Conservation (phyloP, 2,329 filamentous ascomycete genomes). For the Stromatinia cepivora region DNA sequence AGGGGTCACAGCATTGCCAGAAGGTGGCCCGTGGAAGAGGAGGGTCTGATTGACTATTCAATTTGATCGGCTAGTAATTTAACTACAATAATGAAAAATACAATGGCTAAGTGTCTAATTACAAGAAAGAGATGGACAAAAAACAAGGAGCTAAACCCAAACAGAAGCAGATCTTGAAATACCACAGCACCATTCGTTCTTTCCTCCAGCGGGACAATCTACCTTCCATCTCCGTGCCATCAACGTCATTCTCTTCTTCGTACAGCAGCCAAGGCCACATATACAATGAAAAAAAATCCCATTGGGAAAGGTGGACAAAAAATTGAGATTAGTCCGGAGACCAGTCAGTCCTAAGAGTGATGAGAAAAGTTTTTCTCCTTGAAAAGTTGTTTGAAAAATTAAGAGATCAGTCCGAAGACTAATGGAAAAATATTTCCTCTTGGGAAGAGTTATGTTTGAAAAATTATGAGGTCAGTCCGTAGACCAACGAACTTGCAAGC, state of each 20-base stretch:
- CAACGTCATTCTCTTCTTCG: neutral
- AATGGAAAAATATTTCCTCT: neutral
- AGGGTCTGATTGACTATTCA: too few relatives aligned
- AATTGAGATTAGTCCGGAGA: too few relatives aligned
- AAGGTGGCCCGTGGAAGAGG: neutral
- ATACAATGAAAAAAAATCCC: neutral
- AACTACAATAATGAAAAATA: neutral
- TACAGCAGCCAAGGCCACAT: neutral
- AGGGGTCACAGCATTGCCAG: neutral
- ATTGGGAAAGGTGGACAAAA: neutral
- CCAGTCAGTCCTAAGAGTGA: neutral
- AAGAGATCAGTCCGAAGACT: neutral
- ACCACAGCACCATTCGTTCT: neutral
- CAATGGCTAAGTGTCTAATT: neutral
- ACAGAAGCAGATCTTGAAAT: too few relatives aligned
- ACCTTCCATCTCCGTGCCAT: too few relatives aligned
- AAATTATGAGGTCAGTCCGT: neutral
- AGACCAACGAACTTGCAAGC: neutral
- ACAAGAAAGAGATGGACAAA: neutral
- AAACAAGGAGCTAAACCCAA: neutral
- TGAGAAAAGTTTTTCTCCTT: neutral
- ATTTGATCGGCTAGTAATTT: neutral
- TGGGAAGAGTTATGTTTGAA: neutral
- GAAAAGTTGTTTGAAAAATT: too few relatives aligned
- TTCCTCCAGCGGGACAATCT: neutral